A percentile compares a stretch with the other conserved stretches of the same genome.
Evolutionary conservation across 2,329 filamentous ascomycete genomes (phyloP).

Genomic region (Colletotrichum cordylinicola): DNA sequence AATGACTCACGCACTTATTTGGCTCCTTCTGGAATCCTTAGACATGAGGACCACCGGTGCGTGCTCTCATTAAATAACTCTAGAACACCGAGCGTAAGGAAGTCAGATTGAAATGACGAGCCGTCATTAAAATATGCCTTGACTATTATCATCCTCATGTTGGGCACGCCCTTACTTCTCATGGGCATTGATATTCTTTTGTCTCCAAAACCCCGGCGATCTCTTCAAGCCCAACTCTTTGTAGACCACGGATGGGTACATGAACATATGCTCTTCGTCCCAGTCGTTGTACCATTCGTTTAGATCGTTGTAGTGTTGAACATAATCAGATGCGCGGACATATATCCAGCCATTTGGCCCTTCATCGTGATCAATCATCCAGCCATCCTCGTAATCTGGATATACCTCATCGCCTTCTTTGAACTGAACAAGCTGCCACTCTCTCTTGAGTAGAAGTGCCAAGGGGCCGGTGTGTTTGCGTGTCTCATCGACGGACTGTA

Average conservation of each 20-base stretch:
- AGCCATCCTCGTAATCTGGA: neutral
- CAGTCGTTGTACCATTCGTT: neutral
- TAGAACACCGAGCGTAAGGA: neutral
- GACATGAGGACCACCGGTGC: neutral
- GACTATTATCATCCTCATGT: neutral
- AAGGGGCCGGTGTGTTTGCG: neutral
- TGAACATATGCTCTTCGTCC: neutral
- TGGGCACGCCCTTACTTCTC: neutral
- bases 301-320: neutral
- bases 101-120: fast-evolving
- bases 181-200: neutral
- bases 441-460: neutral
- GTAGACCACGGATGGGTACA: neutral
- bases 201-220: neutral
- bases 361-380: neutral
- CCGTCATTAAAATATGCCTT: neutral
- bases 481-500: neutral
- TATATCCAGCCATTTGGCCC: neutral
- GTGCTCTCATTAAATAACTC: fast-evolving
- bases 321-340: neutral
- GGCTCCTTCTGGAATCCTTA: neutral
- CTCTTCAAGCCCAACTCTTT: neutral
- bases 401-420: neutral
- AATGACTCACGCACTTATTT: neutral
- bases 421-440: neutral